Conservation (phyloP, 768 basidiomycete species). For the Pholiota conissans region DNA sequence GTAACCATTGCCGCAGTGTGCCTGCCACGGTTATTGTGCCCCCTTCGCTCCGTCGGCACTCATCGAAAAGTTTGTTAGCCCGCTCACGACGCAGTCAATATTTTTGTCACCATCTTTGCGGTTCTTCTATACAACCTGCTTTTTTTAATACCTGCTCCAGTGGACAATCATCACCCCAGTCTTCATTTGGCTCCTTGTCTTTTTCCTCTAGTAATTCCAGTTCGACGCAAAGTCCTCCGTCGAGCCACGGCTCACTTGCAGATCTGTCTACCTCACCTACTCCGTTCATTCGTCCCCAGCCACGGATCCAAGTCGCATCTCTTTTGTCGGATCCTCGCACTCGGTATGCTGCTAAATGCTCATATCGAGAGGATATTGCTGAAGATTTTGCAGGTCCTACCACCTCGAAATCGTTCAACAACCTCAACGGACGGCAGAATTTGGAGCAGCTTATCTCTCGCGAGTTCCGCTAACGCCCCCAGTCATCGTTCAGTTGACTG, state of each 20-base stretch:
- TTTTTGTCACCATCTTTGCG: conserved; percentile 13
- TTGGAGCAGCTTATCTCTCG: conserved; percentile 70
- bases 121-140: conserved; percentile 18
- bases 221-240: conserved; percentile 41
- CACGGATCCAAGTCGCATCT: conserved; percentile 59
- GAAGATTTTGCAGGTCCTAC: conserved; percentile 51
- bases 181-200: conserved; percentile 38
- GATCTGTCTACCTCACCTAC: conserved; percentile 32
- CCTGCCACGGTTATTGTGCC: conserved; percentile 23
- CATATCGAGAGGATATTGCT: not conserved
- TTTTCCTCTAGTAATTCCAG: conserved; percentile 37
- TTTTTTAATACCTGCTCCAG: conserved; percentile 28
- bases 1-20: conserved; percentile 23
- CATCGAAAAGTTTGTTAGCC: conserved; percentile 19
- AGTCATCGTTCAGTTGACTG: conserved; percentile 75
- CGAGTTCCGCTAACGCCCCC: conserved; percentile 85
- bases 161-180: conserved; percentile 50
- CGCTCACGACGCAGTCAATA: conserved; percentile 21
- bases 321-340: conserved; percentile 54
- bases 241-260: conserved; percentile 40
- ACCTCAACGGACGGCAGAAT: conserved; percentile 80
- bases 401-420: conserved; percentile 86
- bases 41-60: conserved; percentile 22
- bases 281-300: conserved; percentile 39
- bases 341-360: conserved; percentile 38